Evolutionary conservation across 2,329 filamentous ascomycete genomes (phyloP), one percentile per base, ranked within the genome.

Genomic region (Exophiala phaeomuriformis): DNA sequence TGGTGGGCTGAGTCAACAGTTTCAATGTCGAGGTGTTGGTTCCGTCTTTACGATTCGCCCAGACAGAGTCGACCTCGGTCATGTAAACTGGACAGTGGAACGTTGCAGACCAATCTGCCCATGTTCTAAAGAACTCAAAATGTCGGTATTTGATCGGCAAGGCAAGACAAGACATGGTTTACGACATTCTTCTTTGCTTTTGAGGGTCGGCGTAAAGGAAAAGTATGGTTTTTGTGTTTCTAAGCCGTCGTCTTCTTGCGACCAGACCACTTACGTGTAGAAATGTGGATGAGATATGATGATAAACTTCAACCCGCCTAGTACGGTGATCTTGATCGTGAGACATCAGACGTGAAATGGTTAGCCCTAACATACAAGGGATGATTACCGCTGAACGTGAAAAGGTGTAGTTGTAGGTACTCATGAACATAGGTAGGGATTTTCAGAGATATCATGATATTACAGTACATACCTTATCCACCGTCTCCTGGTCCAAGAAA

Each of bases 221-320:
- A n/a, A n/a, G 6, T n/a, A 39, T 39, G 36, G 5, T 12, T 7
- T n/a, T 39, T 1, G 2, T n/a, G 19, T 39, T 39, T 39, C 36
- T 9, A 19, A 1, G 19, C 19, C 19, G 19, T 19, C 19, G 19
- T 19, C 19, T 19, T 19, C 19, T 19, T 19, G 19, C 19, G 19
- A 31, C 3, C 6, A 36, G n/a, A 29, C 12, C 19, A 52, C 56
- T 52, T 41, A 61, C 59, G 82, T 83, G 70, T 88, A 93, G 70
- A 87, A 94, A 66, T 94, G 88, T 49, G 88, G 88, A 69, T 94
- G 86, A 7, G 79, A 83, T 58, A 90, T 88, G 61, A 82, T 82
- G 43, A 93, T 90, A 0, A 84, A 86, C 33, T 73, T 72, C 8
- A 94, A 64, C 0, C 85, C 86, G 41, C 87, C 87, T 4, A 82